Evolutionary conservation across 768 basidiomycete species (phyloP).

Genomic region (Tephrocybe rancida): DNA sequence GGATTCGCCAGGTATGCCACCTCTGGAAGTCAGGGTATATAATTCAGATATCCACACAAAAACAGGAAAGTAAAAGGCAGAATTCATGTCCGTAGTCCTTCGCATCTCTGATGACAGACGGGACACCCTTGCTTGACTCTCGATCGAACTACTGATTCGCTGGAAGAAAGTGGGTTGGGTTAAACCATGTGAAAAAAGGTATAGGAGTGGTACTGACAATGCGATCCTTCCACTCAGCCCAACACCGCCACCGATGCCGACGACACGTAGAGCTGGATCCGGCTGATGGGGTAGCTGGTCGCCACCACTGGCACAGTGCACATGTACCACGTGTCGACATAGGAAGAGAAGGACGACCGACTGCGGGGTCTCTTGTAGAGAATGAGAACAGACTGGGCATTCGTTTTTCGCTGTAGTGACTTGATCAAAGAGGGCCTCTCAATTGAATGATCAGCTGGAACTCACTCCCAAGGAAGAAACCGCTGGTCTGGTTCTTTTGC

Average conservation of each 20-base stretch:
- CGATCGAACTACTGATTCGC: constrained; percentile 71
- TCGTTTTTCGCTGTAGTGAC: constrained; percentile 50
- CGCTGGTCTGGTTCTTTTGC: constrained; percentile 76
- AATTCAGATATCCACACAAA: constrained; percentile 8
- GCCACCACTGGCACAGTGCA: constrained; percentile 69
- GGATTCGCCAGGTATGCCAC: no score
- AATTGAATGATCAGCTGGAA: constrained; percentile 10
- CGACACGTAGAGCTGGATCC: constrained; percentile 53
- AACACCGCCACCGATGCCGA: constrained; percentile 40
- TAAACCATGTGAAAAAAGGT: not conserved
- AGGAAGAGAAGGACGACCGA: constrained; percentile 76
- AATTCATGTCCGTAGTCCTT: constrained; percentile 42
- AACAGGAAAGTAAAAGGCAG: constrained; percentile 5
- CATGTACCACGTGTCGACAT: constrained; percentile 89
- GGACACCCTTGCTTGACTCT: constrained; percentile 74
- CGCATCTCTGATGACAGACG: constrained; percentile 65
- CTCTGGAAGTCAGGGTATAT: constrained; percentile 3
- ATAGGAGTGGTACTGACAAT: constrained; percentile 54
- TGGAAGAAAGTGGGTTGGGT: constrained; percentile 28
- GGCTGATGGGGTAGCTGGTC: constrained; percentile 63
- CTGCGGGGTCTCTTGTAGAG: constrained; percentile 60
- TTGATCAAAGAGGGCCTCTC: not conserved
- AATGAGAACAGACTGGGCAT: constrained; percentile 69
- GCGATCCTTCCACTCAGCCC: constrained; percentile 75
- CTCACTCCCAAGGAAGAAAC: constrained; percentile 78